Base-by-base conservation (phyloP, 2,329 filamentous ascomycete genomes). In the Apiospora phragmitis region DNA sequence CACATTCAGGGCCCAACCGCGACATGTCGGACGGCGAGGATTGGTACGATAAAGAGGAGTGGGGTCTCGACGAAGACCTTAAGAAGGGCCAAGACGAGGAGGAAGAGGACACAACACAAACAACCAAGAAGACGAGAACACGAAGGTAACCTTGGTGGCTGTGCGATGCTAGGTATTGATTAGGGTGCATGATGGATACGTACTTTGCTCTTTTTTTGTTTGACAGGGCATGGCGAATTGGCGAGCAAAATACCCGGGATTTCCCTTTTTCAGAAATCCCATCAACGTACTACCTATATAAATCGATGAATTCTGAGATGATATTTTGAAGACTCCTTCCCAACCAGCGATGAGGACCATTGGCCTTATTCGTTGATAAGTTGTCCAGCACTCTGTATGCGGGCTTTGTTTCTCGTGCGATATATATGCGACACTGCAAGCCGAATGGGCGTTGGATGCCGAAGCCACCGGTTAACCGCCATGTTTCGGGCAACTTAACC, bases 11-110 rank as follows among this genome's bases (percentile, higher is more conserved):
- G 1, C 78, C 84, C 24, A 89, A 90, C 78, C 81, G 90, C 67
- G 93, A 95, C 79, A 91, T 96, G 91, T 94, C 92, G 68, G 94
- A 97, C 78, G 93, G 93, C 14, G 94, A 97, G 83, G 94, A 97
- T 79, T 97, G 93, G 92, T 95, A 94, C 78, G 94, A 97, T 80
- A 89, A 89, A 77, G 91, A 94, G 69, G 92, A 94, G 81, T 95
- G 93, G 93, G 89, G 88, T 0, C 80, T 96, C 67, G 87, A 89
- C 11, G 91, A 93, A 72, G 91, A 93, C 74, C 82, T 95, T 9
- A 92, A 93, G 79, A 96, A 96, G 82, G 93, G 93, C 0, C 91
- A 93, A 76, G 92, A 94, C 72, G 91, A 93, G 77, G 93, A 95
- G 76, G 93, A 96, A 78, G 93, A 95, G 78, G 93, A 94, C 73